Base-by-base conservation (phyloP, 768 basidiomycete species). In the Suillus subaureus region DNA sequence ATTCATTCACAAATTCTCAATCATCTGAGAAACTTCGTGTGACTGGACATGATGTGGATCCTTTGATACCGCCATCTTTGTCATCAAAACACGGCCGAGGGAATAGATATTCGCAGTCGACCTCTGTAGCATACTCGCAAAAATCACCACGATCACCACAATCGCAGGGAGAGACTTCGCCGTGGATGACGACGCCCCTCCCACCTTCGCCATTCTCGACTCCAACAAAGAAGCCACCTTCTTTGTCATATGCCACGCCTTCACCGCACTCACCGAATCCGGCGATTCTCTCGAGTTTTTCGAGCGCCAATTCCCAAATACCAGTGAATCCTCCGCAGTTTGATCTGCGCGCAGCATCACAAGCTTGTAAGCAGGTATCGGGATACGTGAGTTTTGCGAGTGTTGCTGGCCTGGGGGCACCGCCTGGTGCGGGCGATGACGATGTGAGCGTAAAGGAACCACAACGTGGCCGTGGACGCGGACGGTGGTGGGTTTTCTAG, bases 341-440 rank as follows among this genome's bases (percentile, higher is more conserved):
- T 80, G 87, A 91, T 70, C 87, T 85, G 13, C 83, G 85, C 47
- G 83, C 81, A 26, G 89, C 90, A 7, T 83, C 83, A n/a, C 84
- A 82, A 39, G 82, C 84, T 63, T 85, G 88, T 67, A 81, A 80
- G 31, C 75, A 81, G 40, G 83, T 87, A 37, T 80, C 85, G 18
- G 89, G 89, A 2, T 90, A 90, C 68, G 87, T 91, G 42, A 85
- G 84, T n/a, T 91, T 91, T 64, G 82, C 87, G 47, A 84, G 81
- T 58, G 83, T 91, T 12, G 88, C 88, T 76, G 89, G 89, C 28
- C 79, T 91, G 9, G 90, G 90, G 0, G 80, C 79, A 26, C 89
- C 89, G 18, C 83, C 86, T 1, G 84, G 81, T 31, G 76, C 77
- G 43, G 79, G 81, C 57, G 82, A 81, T 21, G 74, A 62, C 70